These are phyloP conservation scores for Penicillium psychrofluorescens DNA, from an alignment of 495 filamentous ascomycete species.

Conservation along the genomic window DNA sequence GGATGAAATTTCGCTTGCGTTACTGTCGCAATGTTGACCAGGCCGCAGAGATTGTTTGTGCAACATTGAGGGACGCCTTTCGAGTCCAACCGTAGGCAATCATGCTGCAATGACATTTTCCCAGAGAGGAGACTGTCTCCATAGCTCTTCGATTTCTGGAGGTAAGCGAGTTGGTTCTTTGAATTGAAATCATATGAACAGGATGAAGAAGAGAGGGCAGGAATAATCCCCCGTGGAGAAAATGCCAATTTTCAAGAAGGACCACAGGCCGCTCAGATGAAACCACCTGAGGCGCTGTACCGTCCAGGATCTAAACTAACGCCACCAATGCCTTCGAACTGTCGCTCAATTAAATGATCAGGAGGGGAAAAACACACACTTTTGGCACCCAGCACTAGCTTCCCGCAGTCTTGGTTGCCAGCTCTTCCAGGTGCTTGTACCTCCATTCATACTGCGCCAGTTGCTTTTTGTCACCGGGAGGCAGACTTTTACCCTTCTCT, in stretches of 20 bases:
- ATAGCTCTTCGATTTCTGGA: no score
- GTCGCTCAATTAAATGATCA: constrained; percentile 1
- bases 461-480: constrained; percentile 26
- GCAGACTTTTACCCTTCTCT: constrained; percentile 25
- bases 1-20: constrained; percentile 3
- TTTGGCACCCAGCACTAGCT: constrained; percentile 4
- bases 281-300: background rate
- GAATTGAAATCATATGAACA: background rate
- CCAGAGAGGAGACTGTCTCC: no score
- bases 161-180: background rate
- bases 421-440: constrained; percentile 29
- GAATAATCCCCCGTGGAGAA: background rate
- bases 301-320: constrained; percentile 19
- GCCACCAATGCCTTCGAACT: constrained; percentile 21
- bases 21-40: constrained; percentile 18
- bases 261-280: background rate
- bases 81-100: constrained; percentile 1
- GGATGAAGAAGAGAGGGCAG: constrained; percentile 2
- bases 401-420: constrained; percentile 17
- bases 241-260: background rate
- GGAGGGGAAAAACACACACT: constrained; percentile 2
- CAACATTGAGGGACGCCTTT: constrained; percentile 3
- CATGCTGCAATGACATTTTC: no score
- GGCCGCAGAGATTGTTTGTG: constrained; percentile 9
- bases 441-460: constrained; percentile 35